Conservation (phyloP, 108 stramenopile genomes). For the Cyclotella sp. region DNA sequence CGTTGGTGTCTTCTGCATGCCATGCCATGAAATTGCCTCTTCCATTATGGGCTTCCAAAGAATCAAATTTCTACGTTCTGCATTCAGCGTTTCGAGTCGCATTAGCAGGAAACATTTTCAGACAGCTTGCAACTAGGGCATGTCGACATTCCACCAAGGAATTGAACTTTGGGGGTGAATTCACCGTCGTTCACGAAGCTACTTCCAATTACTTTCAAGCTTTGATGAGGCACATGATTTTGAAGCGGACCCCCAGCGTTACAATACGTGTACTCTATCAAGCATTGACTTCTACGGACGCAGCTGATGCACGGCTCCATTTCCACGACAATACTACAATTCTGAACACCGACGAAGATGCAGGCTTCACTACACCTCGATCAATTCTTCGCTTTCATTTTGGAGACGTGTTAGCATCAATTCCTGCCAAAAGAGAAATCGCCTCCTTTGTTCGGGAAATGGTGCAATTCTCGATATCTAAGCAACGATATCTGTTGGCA, state of each 20-base stretch:
- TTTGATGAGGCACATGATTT: constrained; percentile 8
- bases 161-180: not conserved
- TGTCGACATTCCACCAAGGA: not conserved
- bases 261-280: constrained; percentile 3
- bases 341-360: not conserved
- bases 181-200: not conserved
- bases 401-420: constrained; percentile 24
- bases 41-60: constrained; percentile 47
- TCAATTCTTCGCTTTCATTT: constrained; percentile 42
- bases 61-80: constrained; percentile 13
- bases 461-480: constrained; percentile 16
- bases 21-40: constrained; percentile 43
- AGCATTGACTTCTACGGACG: not conserved
- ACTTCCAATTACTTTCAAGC: constrained; percentile 17
- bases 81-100: constrained; percentile 35
- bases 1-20: constrained; percentile 47
- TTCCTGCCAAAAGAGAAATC: constrained; percentile 38
- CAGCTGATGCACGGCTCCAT: not conserved
- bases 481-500: constrained; percentile 11
- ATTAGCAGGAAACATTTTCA: constrained; percentile 21
- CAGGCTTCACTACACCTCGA: constrained; percentile 1
- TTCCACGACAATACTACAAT: not conserved
- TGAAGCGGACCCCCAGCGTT: not conserved
- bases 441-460: constrained; percentile 32
- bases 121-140: not conserved